Percentiles rank a stretch among this genome's conserved stretches.
Evolutionary conservation across 2,329 filamentous ascomycete genomes (phyloP).

Genomic region (Scedosporium apiospermum): DNA sequence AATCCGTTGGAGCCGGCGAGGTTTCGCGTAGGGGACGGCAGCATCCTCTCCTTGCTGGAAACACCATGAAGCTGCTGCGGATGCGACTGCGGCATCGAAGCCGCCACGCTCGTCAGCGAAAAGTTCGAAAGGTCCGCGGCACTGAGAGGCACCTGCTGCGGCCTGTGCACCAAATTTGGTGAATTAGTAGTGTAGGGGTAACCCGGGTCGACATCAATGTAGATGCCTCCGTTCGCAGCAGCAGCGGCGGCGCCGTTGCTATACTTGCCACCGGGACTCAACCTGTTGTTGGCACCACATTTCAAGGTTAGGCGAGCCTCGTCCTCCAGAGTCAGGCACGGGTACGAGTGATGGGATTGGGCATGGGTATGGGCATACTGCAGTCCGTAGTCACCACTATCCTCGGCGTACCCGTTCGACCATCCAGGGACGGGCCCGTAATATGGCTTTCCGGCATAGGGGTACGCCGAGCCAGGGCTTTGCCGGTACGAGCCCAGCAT

Average conservation of each 20-base stretch:
- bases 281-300: slow-evolving; percentile 14
- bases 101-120: slow-evolving; percentile 30
- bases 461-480: slow-evolving; percentile 17
- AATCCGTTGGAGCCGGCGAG: neutral
- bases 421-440: slow-evolving; percentile 25
- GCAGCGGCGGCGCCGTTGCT: slow-evolving; percentile 18
- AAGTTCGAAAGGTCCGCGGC: slow-evolving; percentile 25
- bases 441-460: slow-evolving; percentile 22
- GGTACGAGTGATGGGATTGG: neutral
- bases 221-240: slow-evolving; percentile 18
- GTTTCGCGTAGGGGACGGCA: slow-evolving; percentile 10
- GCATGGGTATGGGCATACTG: slow-evolving; percentile 17
- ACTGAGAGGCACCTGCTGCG: slow-evolving; percentile 10
- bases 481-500: slow-evolving; percentile 2
- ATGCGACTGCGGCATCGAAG: slow-evolving; percentile 18
- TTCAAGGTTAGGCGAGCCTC: slow-evolving; percentile 9
- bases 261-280: slow-evolving; percentile 22
- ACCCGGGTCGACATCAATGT: slow-evolving; percentile 23
- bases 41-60: slow-evolving; percentile 16
- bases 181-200: slow-evolving; percentile 21
- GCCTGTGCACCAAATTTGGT: slow-evolving; percentile 24
- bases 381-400: slow-evolving; percentile 26
- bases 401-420: slow-evolving; percentile 24
- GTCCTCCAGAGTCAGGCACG: neutral
- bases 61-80: slow-evolving; percentile 19